phyloP scores from a whole-genome alignment of 1,284 basidiomycete species.

The Apiotrichum gamsii region DNA sequence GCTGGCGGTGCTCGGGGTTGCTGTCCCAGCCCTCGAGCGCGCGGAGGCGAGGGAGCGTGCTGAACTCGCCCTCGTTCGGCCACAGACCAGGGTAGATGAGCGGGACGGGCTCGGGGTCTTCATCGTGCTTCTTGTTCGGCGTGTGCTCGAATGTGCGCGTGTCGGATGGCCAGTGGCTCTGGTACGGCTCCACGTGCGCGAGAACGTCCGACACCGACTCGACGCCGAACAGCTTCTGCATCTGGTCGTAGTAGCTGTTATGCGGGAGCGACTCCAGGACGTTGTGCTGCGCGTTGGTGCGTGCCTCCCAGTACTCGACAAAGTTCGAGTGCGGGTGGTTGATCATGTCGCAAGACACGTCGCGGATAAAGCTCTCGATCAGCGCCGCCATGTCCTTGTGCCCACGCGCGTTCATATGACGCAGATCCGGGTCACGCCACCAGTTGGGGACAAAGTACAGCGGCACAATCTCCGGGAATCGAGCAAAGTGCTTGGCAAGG shows the following conservation, averaged over 20 bases:
- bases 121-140: neutral
- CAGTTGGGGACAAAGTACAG: constrained; percentile 43
- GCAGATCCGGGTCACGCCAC: constrained; percentile 42
- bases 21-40: constrained; percentile 38
- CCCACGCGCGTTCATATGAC: constrained; percentile 41
- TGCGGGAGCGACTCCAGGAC: neutral
- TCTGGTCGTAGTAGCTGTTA: constrained; percentile 3
- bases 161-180: constrained; percentile 26
- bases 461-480: constrained; percentile 39
- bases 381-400: constrained; percentile 42
- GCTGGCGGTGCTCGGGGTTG: constrained; percentile 20
- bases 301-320: too few relatives aligned
- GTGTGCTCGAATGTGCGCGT: constrained; percentile 20
- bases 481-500: constrained; percentile 41
- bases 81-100: constrained; percentile 28
- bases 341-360: constrained; percentile 37
- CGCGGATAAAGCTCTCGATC: constrained; percentile 34
- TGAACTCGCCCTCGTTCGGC: constrained; percentile 31
- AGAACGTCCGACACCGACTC: constrained; percentile 1
- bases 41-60: constrained; percentile 38
- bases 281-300: neutral
- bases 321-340: constrained; percentile 17
- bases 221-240: neutral
- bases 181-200: neutral
- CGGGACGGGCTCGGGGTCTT: neutral